phyloP scores from a whole-genome alignment of 1,284 basidiomycete genomes.

The Apiotrichum laibachii region DNA sequence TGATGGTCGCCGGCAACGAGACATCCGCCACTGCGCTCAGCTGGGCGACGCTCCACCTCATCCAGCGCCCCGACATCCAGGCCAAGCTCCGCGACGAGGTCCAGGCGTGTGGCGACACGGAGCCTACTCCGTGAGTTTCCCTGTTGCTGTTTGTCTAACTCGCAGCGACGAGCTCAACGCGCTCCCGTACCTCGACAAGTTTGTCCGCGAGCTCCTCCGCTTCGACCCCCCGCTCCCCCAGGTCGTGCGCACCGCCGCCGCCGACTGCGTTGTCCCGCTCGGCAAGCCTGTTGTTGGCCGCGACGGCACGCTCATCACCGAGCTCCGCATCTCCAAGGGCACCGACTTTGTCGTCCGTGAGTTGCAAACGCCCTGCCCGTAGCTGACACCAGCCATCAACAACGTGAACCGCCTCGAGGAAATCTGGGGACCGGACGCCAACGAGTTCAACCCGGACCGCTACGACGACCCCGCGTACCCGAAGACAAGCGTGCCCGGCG shows the following conservation, averaged over 20 bases:
- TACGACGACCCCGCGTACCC: constrained; percentile 27
- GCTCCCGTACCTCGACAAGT: constrained; percentile 60
- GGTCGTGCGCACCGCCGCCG: constrained; percentile 61
- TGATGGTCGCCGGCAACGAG: constrained; percentile 66
- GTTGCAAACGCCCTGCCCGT: constrained; percentile 44
- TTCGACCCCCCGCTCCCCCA: constrained; percentile 64
- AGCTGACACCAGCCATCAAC: constrained; percentile 16
- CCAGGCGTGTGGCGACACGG: constrained; percentile 48
- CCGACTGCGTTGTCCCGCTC: constrained; percentile 64
- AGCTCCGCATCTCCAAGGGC: constrained; percentile 38
- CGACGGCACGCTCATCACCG: constrained; percentile 49
- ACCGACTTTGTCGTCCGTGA: constrained; percentile 45
- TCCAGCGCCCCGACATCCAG: constrained; percentile 59
- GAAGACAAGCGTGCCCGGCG: constrained; percentile 58
- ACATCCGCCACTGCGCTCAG: constrained; percentile 68
- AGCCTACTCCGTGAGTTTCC: constrained; percentile 24
- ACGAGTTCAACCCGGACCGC: constrained; percentile 56
- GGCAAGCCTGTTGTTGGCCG: constrained; percentile 46
- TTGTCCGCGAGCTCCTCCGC: constrained; percentile 67
- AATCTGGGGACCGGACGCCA: constrained; percentile 71
- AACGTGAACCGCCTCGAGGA: constrained; percentile 59
- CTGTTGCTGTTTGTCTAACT: background rate
- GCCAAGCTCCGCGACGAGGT: constrained; percentile 60
- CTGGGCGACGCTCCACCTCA: constrained; percentile 69
- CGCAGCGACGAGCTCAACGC: constrained; percentile 50